Evolutionary conservation across 352 stramenopile species (phyloP), one percentile per base, ranked within the genome.

Genomic region (Globisporangium paddicum): DNA sequence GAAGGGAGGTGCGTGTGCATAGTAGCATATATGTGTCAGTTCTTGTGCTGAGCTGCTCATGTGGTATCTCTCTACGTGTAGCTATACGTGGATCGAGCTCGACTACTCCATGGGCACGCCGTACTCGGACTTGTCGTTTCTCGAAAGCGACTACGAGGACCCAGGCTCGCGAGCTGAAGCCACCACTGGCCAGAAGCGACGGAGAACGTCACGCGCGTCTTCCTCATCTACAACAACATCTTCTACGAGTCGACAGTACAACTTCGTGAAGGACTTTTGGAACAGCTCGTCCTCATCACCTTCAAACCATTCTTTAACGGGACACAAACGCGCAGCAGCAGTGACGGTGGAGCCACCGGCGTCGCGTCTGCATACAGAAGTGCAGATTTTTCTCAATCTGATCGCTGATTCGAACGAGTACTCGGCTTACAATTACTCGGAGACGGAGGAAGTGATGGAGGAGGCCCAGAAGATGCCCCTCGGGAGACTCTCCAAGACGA

Each of bases 61-160:
- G 21, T n/a, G 14, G 16, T 41, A 23, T 52, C 3, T 23, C 11
- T 42, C n/a, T 37, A 11, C 16, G 5, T 30, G 7, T 28, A 90
- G 80, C 51, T 90, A 77, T 67, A 87, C 74, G 55, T 90, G 76
- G 73, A 87, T 90, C 44, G 77, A 90, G 46, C 67, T 83, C 11
- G 66, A 86, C 37, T 79, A 87, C 60, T 82, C 69, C 7, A 81
- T 62, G 49, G 71, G 75, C 5, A 74, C 63, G 50, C 71, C 62
- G 9, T 82, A 79, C 40, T 66, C 70, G 13, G 72, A 81, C 55
- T 67, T 72, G 25, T 64, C 55, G 28, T 60, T 63, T n/a, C 34
- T 78, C n/a, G 59, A 65, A 13, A 56, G 35, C 14, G 59, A 65
- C 18, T 66, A 77, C 48, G 69, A 79, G 51, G 69, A 79, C 19